phyloP scores from a whole-genome alignment of 1,284 basidiomycete genomes.

The Ustilago xerochloae region DNA sequence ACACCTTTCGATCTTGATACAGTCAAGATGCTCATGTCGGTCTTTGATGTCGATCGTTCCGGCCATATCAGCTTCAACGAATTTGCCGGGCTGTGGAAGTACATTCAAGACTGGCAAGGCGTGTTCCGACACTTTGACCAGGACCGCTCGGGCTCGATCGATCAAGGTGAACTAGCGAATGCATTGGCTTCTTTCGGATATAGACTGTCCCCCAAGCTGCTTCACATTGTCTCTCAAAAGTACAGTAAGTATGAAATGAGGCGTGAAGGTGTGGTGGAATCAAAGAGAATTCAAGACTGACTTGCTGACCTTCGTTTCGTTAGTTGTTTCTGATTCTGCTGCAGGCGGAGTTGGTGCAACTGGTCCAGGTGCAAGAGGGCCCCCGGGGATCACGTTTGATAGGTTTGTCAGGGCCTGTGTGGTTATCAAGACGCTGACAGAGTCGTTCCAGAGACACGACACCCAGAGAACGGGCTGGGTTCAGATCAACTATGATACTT shows the following conservation, averaged over 20 bases:
- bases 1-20: conserved; percentile 57
- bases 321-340: conserved; percentile 27
- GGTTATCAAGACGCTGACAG: conserved; percentile 60
- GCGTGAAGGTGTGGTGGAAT: too few species aligned
- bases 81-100: conserved; percentile 58
- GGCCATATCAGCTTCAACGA: conserved; percentile 63
- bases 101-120: conserved; percentile 62
- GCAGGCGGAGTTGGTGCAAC: conserved; percentile 36
- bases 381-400: conserved; percentile 50
- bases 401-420: conserved; percentile 58
- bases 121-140: conserved; percentile 60
- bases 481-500: conserved; percentile 53
- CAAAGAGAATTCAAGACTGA: too few species aligned
- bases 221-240: conserved; percentile 55
- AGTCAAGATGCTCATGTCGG: conserved; percentile 63
- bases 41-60: conserved; percentile 59
- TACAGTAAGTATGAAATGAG: conserved; percentile 56
- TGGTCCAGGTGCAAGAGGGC: conserved; percentile 17
- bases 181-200: conserved; percentile 59
- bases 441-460: conserved; percentile 56
- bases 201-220: conserved; percentile 50
- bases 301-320: conserved; percentile 20
- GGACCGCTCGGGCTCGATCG: conserved; percentile 54
- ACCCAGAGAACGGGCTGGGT: conserved; percentile 40
- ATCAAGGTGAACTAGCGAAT: conserved; percentile 52